A percentile compares a stretch with the other conserved stretches of the same genome.
phyloP scores from a whole-genome alignment of 345 rosid species.

The Dipteronia dyeriana region DNA sequence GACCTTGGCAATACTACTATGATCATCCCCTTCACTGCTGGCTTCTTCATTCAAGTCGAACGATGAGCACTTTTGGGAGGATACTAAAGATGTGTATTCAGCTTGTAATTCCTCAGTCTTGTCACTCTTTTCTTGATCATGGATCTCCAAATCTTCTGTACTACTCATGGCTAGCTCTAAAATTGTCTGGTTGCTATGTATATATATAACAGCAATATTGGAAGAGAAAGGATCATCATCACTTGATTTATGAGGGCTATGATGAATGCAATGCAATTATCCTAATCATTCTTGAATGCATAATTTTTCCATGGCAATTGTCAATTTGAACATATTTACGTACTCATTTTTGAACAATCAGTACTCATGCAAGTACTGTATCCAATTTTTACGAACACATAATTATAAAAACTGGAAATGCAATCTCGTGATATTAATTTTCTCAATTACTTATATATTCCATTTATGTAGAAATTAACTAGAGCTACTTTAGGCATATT shows the following conservation, averaged over 20 bases:
- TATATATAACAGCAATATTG: background rate
- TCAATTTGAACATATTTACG: too few relatives aligned
- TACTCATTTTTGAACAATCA: background rate
- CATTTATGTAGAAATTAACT: background rate
- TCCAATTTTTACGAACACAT: background rate
- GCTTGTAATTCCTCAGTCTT: conserved; percentile 24
- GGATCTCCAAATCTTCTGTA: conserved; percentile 20
- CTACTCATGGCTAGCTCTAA: conserved; percentile 7
- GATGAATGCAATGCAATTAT: background rate
- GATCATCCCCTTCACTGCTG: conserved; percentile 22
- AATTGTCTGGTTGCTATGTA: background rate
- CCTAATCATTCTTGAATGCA: background rate
- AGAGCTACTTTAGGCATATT: too few relatives aligned
- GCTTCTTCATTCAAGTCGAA: conserved; percentile 53
- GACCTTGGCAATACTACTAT: background rate
- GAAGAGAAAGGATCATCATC: background rate
- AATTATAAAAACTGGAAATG: background rate
- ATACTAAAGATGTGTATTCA: conserved; percentile 26
- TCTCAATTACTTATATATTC: background rate
- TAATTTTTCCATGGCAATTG: background rate
- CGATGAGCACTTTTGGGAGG: conserved; percentile 34
- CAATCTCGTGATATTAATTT: background rate
- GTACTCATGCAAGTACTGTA: background rate
- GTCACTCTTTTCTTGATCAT: conserved; percentile 21
- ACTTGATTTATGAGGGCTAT: background rate